Conservation (phyloP, 306 rosid species). For the Pyrus betulifolia region DNA sequence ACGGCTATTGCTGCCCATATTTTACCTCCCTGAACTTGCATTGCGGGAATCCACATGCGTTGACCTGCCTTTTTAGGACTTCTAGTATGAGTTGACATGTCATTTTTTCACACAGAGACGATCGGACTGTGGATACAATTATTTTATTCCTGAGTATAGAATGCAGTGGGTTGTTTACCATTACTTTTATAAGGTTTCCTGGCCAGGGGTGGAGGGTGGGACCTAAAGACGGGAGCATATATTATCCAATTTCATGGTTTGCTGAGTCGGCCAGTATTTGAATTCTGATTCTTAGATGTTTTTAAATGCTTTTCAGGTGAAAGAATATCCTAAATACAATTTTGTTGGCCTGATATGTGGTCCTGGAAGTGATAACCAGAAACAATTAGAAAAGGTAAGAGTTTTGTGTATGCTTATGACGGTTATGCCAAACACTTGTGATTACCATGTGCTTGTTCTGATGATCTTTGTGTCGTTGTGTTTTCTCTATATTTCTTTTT, state of each 20-base stretch:
- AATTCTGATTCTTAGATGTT: slow-evolving; percentile 4
- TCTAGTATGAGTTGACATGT: background rate
- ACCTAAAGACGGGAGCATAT: background rate
- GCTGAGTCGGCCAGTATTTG: background rate
- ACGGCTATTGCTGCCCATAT: background rate
- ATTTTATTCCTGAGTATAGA: background rate
- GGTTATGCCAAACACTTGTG: background rate
- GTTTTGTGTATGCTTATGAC: slow-evolving; percentile 1
- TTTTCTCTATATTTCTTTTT: background rate
- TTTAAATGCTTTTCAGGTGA: slow-evolving; percentile 51
- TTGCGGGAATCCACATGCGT: background rate
- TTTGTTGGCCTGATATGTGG: too few relatives aligned
- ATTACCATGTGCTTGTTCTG: background rate
- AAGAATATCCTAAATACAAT: slow-evolving; percentile 42
- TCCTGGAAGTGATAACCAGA: too few relatives aligned
- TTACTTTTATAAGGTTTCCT: background rate
- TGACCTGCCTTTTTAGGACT: background rate
- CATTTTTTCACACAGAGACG: background rate
- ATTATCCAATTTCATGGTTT: background rate
- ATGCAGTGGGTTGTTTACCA: background rate
- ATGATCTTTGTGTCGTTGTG: background rate
- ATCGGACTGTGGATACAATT: background rate
- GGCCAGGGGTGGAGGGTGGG: background rate
- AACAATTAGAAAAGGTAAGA: slow-evolving; percentile 74
- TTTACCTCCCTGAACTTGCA: background rate